phyloP scores from a whole-genome alignment of 2,329 filamentous ascomycete genomes.

The Biscogniauxia sp. region DNA sequence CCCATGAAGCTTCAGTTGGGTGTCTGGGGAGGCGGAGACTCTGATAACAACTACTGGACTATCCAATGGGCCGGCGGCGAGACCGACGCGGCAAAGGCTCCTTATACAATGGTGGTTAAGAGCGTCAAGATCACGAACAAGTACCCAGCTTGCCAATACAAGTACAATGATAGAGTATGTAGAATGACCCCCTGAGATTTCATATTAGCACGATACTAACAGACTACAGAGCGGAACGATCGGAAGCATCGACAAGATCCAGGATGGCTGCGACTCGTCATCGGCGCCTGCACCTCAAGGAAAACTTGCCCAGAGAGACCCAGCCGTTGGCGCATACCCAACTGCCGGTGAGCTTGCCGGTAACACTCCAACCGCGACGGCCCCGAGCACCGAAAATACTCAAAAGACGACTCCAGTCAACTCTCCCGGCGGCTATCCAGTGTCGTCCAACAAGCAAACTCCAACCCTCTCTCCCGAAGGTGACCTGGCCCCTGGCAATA shows the following conservation, averaged over 20 bases:
- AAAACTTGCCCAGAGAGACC: constrained; percentile 17
- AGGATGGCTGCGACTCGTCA: constrained; percentile 20
- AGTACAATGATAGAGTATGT: constrained; percentile 29
- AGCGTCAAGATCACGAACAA: constrained; percentile 35
- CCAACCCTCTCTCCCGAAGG: too few species aligned
- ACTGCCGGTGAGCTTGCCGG: neutral
- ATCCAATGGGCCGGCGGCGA: constrained; percentile 33
- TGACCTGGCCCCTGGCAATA: too few species aligned
- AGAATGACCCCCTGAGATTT: neutral
- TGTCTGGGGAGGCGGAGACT: constrained; percentile 32
- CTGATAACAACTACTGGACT: constrained; percentile 28
- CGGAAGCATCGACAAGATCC: constrained; percentile 25
- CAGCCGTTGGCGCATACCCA: constrained; percentile 8
- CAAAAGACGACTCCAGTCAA: neutral
- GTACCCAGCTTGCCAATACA: constrained; percentile 32
- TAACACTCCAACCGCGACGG: too few species aligned
- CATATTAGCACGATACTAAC: constrained; percentile 14
- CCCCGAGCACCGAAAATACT: neutral
- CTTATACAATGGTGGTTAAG: constrained; percentile 32
- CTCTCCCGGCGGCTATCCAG: too few species aligned
- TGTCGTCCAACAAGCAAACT: too few species aligned
- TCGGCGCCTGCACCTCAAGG: constrained; percentile 1
- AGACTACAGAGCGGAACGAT: constrained; percentile 24
- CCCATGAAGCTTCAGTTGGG: constrained; percentile 34
- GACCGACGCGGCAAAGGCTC: constrained; percentile 25